Base-by-base conservation (phyloP, 2,329 filamentous ascomycete species). In the Ophiocordyceps sinensis region DNA sequence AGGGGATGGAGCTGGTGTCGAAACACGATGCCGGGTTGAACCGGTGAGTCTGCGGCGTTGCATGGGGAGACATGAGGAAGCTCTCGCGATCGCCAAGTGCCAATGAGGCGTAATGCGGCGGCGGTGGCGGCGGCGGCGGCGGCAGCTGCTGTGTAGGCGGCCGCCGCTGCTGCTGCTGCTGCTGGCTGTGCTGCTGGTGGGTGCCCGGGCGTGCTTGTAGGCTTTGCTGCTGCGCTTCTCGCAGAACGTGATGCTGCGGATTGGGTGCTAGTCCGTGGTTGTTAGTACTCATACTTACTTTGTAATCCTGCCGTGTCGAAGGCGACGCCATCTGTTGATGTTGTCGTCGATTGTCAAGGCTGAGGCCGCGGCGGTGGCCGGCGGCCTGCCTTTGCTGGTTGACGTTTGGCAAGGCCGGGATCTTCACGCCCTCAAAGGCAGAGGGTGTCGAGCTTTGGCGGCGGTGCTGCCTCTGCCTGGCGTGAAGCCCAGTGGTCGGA, bases 141-240 rank as follows among this genome's bases (percentile, higher is more conserved):
- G 36, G 39, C 10, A 37, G 39, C 12, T 57, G 45, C 26, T 57
- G 53, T 4, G 51, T 50, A 44, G 36, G 39, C 21, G 36, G 39
- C 28, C 36, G 39, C 21, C 36, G 39, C 2, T 40, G 39, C 14
- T 35, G 38, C 12, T 40, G 38, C 21, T 39, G 38, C 15, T 31
- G 37, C 38, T 40, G 37, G 15, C 28, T 28, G 5, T 36, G 28
- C 12, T 49, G 32, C 39, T 44, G 43, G 40, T 55, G 43, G 56
- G 54, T 50, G 74, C 82, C 80, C 77, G 82, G 82, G 77, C 83
- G 79, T 75, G 76, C 75, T 74, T 64, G 61, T 47, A 78, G 74
- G 75, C 77, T 77, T 71, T 87, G 84, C 79, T 85, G 78, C 77
- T 89, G 85, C 79, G 82, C 75, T 84, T 85, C 83, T 81, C 81